Conservation (phyloP, 2,329 filamentous ascomycete genomes). For the Colletotrichum sp. region DNA sequence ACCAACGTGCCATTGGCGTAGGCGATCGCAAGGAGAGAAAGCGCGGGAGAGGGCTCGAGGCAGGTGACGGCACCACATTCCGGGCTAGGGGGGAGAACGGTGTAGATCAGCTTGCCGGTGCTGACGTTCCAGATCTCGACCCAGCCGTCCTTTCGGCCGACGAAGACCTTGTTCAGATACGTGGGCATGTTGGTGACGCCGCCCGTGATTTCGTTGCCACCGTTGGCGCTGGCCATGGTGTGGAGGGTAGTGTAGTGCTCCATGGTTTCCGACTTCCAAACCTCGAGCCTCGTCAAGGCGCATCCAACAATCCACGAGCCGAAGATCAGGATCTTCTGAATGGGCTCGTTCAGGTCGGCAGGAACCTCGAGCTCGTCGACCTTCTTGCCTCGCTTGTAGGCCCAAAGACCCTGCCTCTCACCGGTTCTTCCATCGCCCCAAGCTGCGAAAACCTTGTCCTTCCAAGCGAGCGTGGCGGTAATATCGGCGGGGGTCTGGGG, state of each 20-base stretch:
- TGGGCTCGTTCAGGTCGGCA: slow-evolving; percentile 67
- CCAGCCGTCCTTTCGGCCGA: slow-evolving; percentile 83
- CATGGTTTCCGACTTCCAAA: slow-evolving; percentile 84
- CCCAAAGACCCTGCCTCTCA: slow-evolving; percentile 76
- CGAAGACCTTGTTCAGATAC: slow-evolving; percentile 94
- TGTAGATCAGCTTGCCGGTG: slow-evolving; percentile 89
- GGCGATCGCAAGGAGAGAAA: slow-evolving; percentile 87
- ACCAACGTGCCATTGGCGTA: slow-evolving; percentile 80
- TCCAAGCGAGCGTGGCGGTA: slow-evolving; percentile 87
- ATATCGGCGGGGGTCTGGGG: slow-evolving; percentile 88
- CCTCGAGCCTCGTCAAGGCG: slow-evolving; percentile 75
- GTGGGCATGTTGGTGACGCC: slow-evolving; percentile 89
- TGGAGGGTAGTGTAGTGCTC: slow-evolving; percentile 91
- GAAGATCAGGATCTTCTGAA: slow-evolving; percentile 81
- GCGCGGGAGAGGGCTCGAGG: slow-evolving; percentile 80
- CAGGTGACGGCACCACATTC: slow-evolving; percentile 84
- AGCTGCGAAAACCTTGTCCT: slow-evolving; percentile 84
- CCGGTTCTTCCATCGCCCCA: slow-evolving; percentile 71
- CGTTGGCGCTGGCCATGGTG: slow-evolving; percentile 59
- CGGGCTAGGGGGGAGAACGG: slow-evolving; percentile 77
- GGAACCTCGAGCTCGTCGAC: slow-evolving; percentile 76
- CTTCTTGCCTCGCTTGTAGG: slow-evolving; percentile 90
- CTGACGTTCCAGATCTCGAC: slow-evolving; percentile 98
- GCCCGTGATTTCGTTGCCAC: slow-evolving; percentile 74
- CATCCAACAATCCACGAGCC: slow-evolving; percentile 91